Base-by-base conservation (phyloP, 2,329 filamentous ascomycete species). In the Chaetomium sp. region DNA sequence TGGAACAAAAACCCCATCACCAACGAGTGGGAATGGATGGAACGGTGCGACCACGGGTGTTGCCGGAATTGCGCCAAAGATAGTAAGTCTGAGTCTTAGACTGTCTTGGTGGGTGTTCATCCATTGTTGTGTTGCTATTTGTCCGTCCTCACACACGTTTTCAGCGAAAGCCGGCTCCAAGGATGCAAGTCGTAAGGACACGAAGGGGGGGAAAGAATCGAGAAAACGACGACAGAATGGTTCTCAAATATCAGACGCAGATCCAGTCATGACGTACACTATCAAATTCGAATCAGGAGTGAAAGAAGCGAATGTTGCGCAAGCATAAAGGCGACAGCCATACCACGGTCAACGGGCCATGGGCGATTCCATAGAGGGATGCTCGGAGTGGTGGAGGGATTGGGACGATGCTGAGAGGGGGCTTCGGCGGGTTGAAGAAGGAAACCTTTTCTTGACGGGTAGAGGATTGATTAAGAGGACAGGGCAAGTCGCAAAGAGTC, bases 11-110 rank as follows among this genome's bases (percentile, higher is more conserved):
- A 71, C 55, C 57, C 65, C 6, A 61, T 70, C 9, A 70, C 67
- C 1, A 64, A 64, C 52, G 64, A 65, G 9, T 60, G 67, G 19
- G 73, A 76, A 53, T 64, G 69, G 19, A 65, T 72, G 47, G 69
- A 75, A 53, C 68, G 72, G 1, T 82, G 79, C 55, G 76, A 78
- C 52, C 79, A 82, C 57, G 76, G 76, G 11, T 81, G 78, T 61
- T 82, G 79, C 63, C 71, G 69, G 52, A 71, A 72, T 33, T 81
- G 79, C 59, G 72, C 69, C 33, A 70, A 70, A 47, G 72, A 73
- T 43, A 63, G 76, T 78, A 61, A 66, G 76, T 46, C 35, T 14
- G 6, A 9, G 4, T 38, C 32, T 12, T 41, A 46, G 9, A 42
- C 40, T 6, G 6, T 42, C 11, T 42, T 6, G 40, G 11, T 12